phyloP scores from a whole-genome alignment of 164 flowering plant genomes.

The Vitis rotundifolia region DNA sequence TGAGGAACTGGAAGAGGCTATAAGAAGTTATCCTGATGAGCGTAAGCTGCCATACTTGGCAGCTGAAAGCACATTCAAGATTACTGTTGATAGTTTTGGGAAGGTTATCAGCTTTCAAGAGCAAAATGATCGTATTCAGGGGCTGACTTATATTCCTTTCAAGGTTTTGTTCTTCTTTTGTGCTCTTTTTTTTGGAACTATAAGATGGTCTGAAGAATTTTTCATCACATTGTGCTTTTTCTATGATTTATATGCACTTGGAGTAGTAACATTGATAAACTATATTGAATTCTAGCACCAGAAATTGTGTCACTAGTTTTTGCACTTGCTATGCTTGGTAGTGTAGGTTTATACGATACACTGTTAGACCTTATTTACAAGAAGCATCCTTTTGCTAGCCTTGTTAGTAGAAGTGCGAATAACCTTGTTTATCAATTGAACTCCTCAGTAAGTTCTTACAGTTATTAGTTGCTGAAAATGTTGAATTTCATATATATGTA shows the following conservation, averaged over 20 bases:
- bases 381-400: too few relatives aligned
- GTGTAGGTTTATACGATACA: too few relatives aligned
- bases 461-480: too few relatives aligned
- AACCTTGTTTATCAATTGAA: too few relatives aligned
- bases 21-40: slow-evolving; percentile 71
- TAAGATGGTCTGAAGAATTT: neutral
- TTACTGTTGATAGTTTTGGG: slow-evolving; percentile 82
- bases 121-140: slow-evolving; percentile 67
- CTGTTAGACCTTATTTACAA: too few relatives aligned
- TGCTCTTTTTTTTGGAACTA: neutral
- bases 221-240: neutral
- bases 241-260: neutral
- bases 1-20: slow-evolving; percentile 77
- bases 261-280: neutral
- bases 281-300: neutral
- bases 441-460: too few relatives aligned
- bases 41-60: slow-evolving; percentile 67
- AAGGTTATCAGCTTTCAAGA: slow-evolving; percentile 72
- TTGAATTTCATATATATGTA: too few relatives aligned
- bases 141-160: slow-evolving; percentile 75
- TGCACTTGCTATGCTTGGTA: too few relatives aligned
- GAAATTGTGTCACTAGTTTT: too few relatives aligned
- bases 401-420: too few relatives aligned
- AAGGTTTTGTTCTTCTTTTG: slow-evolving; percentile 48
- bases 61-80: slow-evolving; percentile 67